Evolutionary conservation across 768 basidiomycete species (phyloP).

Genomic region (Pisolithus microcarpus): DNA sequence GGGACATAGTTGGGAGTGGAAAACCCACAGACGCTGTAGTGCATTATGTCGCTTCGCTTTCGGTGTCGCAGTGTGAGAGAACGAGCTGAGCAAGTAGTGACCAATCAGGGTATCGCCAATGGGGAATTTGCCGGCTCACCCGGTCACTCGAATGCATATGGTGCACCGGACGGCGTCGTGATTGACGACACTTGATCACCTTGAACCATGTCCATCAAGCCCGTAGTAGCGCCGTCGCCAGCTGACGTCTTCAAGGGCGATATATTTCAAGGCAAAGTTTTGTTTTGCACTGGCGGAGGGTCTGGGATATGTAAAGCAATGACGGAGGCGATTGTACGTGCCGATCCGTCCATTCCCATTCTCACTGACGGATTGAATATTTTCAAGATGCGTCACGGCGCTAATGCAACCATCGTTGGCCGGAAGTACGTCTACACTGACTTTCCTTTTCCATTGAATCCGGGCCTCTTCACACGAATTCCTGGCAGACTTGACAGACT

Average conservation of each 20-base stretch:
- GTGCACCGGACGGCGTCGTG: too few species aligned
- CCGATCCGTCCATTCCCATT: background rate
- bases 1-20: too few species aligned
- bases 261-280: slow-evolving; percentile 85
- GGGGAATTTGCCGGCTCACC: too few species aligned
- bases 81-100: too few species aligned
- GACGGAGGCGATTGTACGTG: slow-evolving; percentile 71
- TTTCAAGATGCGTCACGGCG: slow-evolving; percentile 74
- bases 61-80: too few species aligned
- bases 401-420: slow-evolving; percentile 74
- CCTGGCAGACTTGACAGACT: slow-evolving; percentile 60
- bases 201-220: slow-evolving; percentile 33
- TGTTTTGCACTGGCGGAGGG: slow-evolving; percentile 87
- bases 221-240: slow-evolving; percentile 39
- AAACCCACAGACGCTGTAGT: too few species aligned
- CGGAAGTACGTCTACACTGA: slow-evolving; percentile 55
- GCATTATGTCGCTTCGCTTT: too few species aligned
- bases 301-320: slow-evolving; percentile 90
- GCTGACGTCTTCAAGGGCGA: slow-evolving; percentile 63
- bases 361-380: slow-evolving; percentile 1
- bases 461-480: background rate
- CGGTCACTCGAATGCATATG: too few species aligned
- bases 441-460: background rate
- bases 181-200: too few species aligned
- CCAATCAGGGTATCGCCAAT: too few species aligned